Evolutionary conservation across 2,329 filamentous ascomycete species (phyloP).

Genomic region (Chaetomium strumarium): DNA sequence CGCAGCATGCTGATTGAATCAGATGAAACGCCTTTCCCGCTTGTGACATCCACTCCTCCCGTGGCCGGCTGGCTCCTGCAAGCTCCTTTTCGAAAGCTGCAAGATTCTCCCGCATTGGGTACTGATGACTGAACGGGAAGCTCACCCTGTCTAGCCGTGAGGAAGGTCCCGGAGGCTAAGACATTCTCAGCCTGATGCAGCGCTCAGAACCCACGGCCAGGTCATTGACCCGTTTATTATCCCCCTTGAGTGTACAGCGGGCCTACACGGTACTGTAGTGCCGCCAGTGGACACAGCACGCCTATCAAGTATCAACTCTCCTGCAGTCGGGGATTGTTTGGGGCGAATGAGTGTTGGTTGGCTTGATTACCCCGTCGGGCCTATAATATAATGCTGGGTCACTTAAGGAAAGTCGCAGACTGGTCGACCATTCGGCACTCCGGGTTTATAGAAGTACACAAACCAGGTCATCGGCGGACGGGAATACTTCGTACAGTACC

Average conservation of each 20-base stretch:
- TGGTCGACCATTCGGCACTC: slow-evolving; percentile 7
- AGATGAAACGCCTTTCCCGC: slow-evolving; percentile 14
- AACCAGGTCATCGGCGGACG: slow-evolving; percentile 20
- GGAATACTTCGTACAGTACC: neutral
- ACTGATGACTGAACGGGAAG: slow-evolving; percentile 8
- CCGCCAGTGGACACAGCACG: slow-evolving; percentile 7
- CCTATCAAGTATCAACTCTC: neutral
- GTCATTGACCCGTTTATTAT: slow-evolving; percentile 12
- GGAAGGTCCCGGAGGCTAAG: slow-evolving; percentile 12
- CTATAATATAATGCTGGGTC: slow-evolving; percentile 15
- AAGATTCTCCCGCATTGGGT: slow-evolving; percentile 21
- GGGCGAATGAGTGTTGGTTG: slow-evolving; percentile 9
- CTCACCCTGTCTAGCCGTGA: slow-evolving; percentile 19
- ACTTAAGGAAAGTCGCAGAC: slow-evolving; percentile 14
- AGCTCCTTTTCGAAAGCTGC: slow-evolving; percentile 19
- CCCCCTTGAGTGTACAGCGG: slow-evolving; percentile 5
- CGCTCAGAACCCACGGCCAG: slow-evolving; percentile 7
- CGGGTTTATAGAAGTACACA: slow-evolving; percentile 12
- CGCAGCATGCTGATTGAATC: slow-evolving; percentile 14
- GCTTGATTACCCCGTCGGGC: slow-evolving; percentile 15
- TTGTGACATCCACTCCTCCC: slow-evolving; percentile 8
- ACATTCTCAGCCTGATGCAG: slow-evolving; percentile 21
- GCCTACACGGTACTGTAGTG: neutral
- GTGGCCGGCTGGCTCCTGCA: slow-evolving; percentile 15
- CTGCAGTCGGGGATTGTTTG: neutral